Base-by-base conservation (phyloP, 2,329 filamentous ascomycete genomes). In the Parasarocladium wereldwijsianum region DNA sequence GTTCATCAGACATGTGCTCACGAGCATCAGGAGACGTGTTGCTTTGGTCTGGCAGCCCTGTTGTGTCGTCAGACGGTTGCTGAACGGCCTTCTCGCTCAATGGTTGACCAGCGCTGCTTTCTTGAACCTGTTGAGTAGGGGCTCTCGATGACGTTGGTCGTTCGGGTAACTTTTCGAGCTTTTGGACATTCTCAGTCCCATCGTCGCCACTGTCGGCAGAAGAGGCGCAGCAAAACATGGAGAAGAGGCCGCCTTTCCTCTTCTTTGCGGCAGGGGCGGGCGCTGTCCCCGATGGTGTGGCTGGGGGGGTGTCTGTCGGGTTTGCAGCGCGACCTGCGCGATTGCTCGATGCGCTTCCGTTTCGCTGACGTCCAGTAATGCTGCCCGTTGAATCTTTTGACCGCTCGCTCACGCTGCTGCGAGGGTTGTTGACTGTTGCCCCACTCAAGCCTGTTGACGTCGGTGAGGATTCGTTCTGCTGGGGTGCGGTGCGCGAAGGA, bases 331-430 rank as follows among this genome's bases (percentile, higher is more conserved):
- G 58, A 44, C 61, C 62, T 38, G 66, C 69, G 46, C 65, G 62
- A 54, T 71, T 73, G 55, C 73, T 81, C 41, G 70, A 71, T 37
- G 70, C 64, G 54, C 75, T 82, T 42, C 71, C 70, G 55, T 78
- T 78, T 44, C 71, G 63, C 43, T 68, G 65, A 40, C 66, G 61
- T 37, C 65, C 72, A 32, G 71, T 54, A 43, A 76, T 70, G 53
- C 74, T 80, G 40, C 63, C 58, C 54, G 66, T 73, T 36, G 70
- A 76, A 41, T 70, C 71, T 51, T 71, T 77, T 28, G 76, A 80
- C 40, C 65, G 63, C 35, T 66, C 65, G 40, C 68, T 66, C 42
- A 74, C 70, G 47, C 70, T 77, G 43, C 71, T 72, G 48, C 65
- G 58, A 33, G 65, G 57, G 40, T 75, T 69, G 50, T 58, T 65